Base-by-base conservation (phyloP, 345 rosid genomes). In the Salix udensis region DNA sequence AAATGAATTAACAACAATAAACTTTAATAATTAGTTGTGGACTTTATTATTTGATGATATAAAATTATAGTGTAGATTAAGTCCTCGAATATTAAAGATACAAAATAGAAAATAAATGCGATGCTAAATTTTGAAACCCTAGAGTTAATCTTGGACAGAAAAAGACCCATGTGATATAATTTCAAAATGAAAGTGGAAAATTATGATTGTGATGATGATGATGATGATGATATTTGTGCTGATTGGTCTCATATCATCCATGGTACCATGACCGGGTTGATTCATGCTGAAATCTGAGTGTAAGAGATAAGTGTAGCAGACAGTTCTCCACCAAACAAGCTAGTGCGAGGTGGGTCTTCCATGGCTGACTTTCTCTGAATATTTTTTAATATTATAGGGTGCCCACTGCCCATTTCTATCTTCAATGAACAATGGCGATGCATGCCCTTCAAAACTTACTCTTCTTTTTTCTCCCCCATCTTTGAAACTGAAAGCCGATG, bases 351-450 rank as follows among this genome's bases (percentile, higher is more conserved):
- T 74, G 79, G 75, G 81, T 76, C 76, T 76, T 52, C 61, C 76
- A 78, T 85, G 79, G 79, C 1, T 75, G 36, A 34, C 81, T 82
- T 82, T 76, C 81, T 73, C 53, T 74, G 81, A 55, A 55, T 67
- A 7, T 55, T 36, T 66, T 50, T 82, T 48, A 82, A 71, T 64
- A 64, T 18, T 14, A 55, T 65, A n/a, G 68, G 72, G 65, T 15
- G 8, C 79, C 81, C 81, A 74, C 77, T 74, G 0, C 75, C 70
- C 44, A 19, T 46, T 58, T 60, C 30, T 50, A 77, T 55, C 76
- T 74, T 71, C 26, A 26, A 40, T 40, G 3, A 34, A 2, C 71
- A n/a, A 55, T 9, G 10, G 23, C 5, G 28, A 55, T 23, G 26
- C 62, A 23, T 3, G 1, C 5, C 28, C 14, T 58, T 9, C 1